These are phyloP conservation scores for Heterobasidion annosum DNA, from an alignment of 1,284 basidiomycete genomes.

Conservation along the genomic window DNA sequence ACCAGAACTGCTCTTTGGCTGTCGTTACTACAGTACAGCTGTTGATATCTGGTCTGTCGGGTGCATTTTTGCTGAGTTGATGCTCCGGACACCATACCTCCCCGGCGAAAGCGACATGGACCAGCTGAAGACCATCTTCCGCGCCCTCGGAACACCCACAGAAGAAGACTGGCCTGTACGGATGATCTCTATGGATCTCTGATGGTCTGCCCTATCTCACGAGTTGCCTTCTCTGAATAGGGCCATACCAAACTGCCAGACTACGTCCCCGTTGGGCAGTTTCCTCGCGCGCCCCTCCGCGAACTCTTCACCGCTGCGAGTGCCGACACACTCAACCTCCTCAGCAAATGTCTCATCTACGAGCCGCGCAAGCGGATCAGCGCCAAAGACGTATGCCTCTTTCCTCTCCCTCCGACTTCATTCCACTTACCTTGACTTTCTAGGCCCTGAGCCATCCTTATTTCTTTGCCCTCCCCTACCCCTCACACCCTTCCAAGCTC, in stretches of 20 bases:
- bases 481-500: constrained; percentile 74
- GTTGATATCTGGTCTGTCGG: constrained; percentile 96
- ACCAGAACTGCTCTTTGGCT: constrained; percentile 86
- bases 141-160: constrained; percentile 90
- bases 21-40: constrained; percentile 79
- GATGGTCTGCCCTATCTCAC: no score
- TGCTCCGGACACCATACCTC: constrained; percentile 90
- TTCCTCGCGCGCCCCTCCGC: constrained; percentile 75
- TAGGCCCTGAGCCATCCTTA: constrained; percentile 74
- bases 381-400: constrained; percentile 50
- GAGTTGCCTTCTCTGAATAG: constrained; percentile 26
- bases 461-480: constrained; percentile 71
- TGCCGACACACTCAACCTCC: constrained; percentile 79
- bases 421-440: neutral
- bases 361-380: constrained; percentile 81
- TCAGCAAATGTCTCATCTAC: constrained; percentile 73
- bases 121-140: constrained; percentile 91
- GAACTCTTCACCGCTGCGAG: constrained; percentile 89
- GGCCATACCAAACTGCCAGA: constrained; percentile 87
- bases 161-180: constrained; percentile 95
- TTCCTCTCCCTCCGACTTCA: neutral
- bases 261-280: constrained; percentile 77
- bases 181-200: constrained; percentile 1
- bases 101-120: constrained; percentile 95
- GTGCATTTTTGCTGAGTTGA: constrained; percentile 93